Conservation (phyloP, 2,329 filamentous ascomycete species). For the Talaromyces piceae region DNA sequence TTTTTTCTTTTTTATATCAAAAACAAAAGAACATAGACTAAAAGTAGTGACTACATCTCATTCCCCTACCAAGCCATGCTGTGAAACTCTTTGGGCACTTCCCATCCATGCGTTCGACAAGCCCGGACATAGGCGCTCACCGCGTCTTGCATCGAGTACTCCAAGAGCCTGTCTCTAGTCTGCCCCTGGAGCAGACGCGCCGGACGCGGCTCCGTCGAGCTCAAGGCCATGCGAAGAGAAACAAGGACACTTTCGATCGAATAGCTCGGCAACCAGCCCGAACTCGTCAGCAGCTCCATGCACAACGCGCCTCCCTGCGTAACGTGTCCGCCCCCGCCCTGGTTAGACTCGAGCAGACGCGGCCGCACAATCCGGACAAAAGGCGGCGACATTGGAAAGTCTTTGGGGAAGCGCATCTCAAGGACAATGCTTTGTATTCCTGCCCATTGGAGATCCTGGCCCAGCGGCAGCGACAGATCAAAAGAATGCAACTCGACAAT, state of each 20-base stretch:
- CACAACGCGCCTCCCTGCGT: slow-evolving; percentile 76
- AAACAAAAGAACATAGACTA: neutral
- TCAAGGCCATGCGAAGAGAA: slow-evolving; percentile 72
- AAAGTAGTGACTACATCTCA: neutral
- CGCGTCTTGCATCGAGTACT: slow-evolving; percentile 65
- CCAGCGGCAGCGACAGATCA: slow-evolving; percentile 59
- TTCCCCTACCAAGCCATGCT: slow-evolving; percentile 26
- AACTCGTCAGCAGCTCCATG: slow-evolving; percentile 77
- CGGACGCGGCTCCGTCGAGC: slow-evolving; percentile 58
- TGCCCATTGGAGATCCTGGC: slow-evolving; percentile 61
- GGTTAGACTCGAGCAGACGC: slow-evolving; percentile 62
- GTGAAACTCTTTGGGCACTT: slow-evolving; percentile 56
- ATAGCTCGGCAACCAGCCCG: slow-evolving; percentile 68
- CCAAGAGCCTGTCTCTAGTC: slow-evolving; percentile 15
- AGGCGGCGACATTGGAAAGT: slow-evolving; percentile 71
- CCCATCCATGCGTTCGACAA: slow-evolving; percentile 64
- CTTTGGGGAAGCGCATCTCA: slow-evolving; percentile 70
- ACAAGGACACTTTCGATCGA: slow-evolving; percentile 73
- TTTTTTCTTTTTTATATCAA: too few species aligned
- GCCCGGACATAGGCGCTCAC: slow-evolving; percentile 65
- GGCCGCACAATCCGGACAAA: slow-evolving; percentile 79
- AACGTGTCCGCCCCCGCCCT: slow-evolving; percentile 78
- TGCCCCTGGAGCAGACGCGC: slow-evolving; percentile 50
- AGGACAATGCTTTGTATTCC: slow-evolving; percentile 63
- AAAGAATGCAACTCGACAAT: slow-evolving; percentile 86